Evolutionary conservation across 1,284 basidiomycete genomes (phyloP).

Genomic region (Sanguinoderma infundibulare): DNA sequence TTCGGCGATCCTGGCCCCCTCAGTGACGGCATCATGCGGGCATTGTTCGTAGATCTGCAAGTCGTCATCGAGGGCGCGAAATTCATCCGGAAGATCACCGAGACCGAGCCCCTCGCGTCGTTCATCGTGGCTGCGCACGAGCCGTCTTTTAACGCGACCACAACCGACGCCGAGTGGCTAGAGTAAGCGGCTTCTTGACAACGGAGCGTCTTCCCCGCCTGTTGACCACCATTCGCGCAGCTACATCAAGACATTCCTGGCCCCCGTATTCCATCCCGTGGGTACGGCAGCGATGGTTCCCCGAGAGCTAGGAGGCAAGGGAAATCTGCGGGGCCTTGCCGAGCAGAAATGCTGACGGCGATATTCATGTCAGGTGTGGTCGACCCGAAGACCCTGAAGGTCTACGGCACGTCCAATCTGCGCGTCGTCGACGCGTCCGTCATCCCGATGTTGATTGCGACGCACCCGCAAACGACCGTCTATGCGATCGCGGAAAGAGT

Average conservation of each 20-base stretch:
- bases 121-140: constrained; percentile 3
- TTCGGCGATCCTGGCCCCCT: too few species aligned
- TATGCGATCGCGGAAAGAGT: constrained; percentile 27
- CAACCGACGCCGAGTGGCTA: constrained; percentile 12
- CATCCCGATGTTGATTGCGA: constrained; percentile 50
- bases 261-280: constrained; percentile 19
- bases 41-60: constrained; percentile 3
- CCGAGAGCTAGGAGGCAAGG: constrained; percentile 30
- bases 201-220: too few species aligned
- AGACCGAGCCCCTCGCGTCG: constrained; percentile 16
- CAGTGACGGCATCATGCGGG: not conserved
- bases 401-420: constrained; percentile 62
- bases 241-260: constrained; percentile 20
- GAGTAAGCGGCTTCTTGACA: not conserved
- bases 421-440: constrained; percentile 57
- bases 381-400: constrained; percentile 52
- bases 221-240: not conserved
- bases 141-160: constrained; percentile 1
- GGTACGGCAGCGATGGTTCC: constrained; percentile 47
- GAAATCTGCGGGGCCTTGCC: too few species aligned
- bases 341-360: not conserved
- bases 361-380: constrained; percentile 60
- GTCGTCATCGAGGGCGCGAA: constrained; percentile 24
- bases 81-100: constrained; percentile 17
- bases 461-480: constrained; percentile 34